These are phyloP conservation scores for Colletotrichum somersetense DNA, from an alignment of 2,329 filamentous ascomycete species.

Conservation along the genomic window DNA sequence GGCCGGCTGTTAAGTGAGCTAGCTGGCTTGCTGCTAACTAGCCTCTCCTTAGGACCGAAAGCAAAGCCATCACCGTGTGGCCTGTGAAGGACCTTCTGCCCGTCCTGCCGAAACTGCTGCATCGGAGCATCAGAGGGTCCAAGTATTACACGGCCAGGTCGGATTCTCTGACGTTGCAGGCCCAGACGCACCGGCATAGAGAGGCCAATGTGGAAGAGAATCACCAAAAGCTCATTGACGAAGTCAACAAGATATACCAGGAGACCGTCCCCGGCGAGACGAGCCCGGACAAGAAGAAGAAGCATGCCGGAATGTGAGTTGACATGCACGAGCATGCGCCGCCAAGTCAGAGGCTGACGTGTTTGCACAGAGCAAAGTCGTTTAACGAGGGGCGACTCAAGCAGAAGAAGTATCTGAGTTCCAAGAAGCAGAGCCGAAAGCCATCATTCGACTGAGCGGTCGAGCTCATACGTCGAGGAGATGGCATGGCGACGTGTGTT, in stretches of 20 bases:
- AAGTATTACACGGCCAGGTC: constrained; percentile 66
- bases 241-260: constrained; percentile 62
- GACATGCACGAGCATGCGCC: constrained; percentile 1
- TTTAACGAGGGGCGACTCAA: constrained; percentile 61
- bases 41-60: constrained; percentile 64
- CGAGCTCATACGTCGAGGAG: not conserved
- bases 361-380: constrained; percentile 57
- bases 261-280: constrained; percentile 62
- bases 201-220: constrained; percentile 67
- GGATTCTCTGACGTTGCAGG: constrained; percentile 67
- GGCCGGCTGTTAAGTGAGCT: not conserved
- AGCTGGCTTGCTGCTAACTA: constrained; percentile 6
- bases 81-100: constrained; percentile 60
- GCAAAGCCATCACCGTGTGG: constrained; percentile 69
- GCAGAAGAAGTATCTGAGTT: constrained; percentile 62
- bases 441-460: constrained; percentile 23
- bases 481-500: not conserved
- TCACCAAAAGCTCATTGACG: constrained; percentile 61
- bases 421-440: constrained; percentile 59
- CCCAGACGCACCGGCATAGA: constrained; percentile 66
- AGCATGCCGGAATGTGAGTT: constrained; percentile 62
- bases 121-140: constrained; percentile 61
- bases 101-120: constrained; percentile 62
- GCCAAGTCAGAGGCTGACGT: constrained; percentile 33
- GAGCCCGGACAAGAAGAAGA: constrained; percentile 60